These are phyloP conservation scores for Scolecobasidium constrictum DNA, from an alignment of 2,329 filamentous ascomycete genomes.

Conservation along the genomic window DNA sequence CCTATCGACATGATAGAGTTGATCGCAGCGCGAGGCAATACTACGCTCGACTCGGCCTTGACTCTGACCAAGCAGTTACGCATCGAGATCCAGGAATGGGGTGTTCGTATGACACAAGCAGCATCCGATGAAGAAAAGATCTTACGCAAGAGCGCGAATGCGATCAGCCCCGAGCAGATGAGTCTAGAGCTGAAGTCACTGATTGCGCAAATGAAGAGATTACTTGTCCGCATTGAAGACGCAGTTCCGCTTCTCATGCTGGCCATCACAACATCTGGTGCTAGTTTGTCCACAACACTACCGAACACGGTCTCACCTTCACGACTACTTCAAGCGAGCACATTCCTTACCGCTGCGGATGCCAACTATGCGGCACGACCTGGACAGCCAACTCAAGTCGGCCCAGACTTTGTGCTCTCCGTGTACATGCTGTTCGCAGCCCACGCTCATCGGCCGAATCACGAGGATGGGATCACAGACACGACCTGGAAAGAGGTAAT, in stretches of 20 bases:
- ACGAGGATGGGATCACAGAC: conserved; percentile 48
- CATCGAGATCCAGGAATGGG: conserved; percentile 71
- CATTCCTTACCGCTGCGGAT: conserved; percentile 78
- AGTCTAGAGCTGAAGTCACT: conserved; percentile 58
- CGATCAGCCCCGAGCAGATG: conserved; percentile 43
- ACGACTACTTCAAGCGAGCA: conserved; percentile 82
- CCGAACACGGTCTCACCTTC: conserved; percentile 82
- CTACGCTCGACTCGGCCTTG: conserved; percentile 74
- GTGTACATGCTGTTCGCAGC: conserved; percentile 92
- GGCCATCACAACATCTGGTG: conserved; percentile 87
- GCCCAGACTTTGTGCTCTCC: conserved; percentile 74
- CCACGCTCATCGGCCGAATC: conserved; percentile 50
- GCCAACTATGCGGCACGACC: conserved; percentile 63
- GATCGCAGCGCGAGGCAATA: conserved; percentile 68
- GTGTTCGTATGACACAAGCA: conserved; percentile 60
- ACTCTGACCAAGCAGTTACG: conserved; percentile 72
- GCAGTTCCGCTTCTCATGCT: conserved; percentile 86
- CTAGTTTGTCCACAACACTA: conserved; percentile 69
- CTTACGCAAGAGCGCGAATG: conserved; percentile 31
- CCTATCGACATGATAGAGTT: conserved; percentile 88
- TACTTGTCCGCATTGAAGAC: conserved; percentile 75
- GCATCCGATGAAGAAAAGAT: conserved; percentile 51
- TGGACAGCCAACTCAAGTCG: conserved; percentile 62
- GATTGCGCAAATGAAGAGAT: conserved; percentile 59
- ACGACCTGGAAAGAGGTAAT: conserved; percentile 93